These are phyloP conservation scores for Boletus vermiculosoides DNA, from an alignment of 768 basidiomycete genomes.

Conservation along the genomic window DNA sequence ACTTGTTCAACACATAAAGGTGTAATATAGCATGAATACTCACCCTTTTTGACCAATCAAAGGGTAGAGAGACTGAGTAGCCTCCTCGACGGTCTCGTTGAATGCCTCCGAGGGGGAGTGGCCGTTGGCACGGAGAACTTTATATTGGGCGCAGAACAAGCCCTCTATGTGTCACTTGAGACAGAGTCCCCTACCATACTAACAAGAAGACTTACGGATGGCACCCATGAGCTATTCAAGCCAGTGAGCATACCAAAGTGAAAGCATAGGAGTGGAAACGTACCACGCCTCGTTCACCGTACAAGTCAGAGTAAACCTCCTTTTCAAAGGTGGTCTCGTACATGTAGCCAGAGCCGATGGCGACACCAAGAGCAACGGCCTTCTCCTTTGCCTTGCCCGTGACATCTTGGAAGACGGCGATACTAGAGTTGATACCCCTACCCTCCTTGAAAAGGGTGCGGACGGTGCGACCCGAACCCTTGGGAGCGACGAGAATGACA, in stretches of 20 bases:
- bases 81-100: slow-evolving; percentile 99
- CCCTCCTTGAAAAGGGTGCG: slow-evolving; percentile 99
- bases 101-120: slow-evolving; percentile 98
- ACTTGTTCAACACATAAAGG: not conserved
- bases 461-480: slow-evolving; percentile 98
- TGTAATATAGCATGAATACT: slow-evolving; percentile 19
- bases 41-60: slow-evolving; percentile 93
- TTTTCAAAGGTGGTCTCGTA: slow-evolving; percentile 99
- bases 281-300: slow-evolving; percentile 99
- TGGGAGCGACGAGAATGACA: slow-evolving; percentile 98
- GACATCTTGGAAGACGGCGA: slow-evolving; percentile 97
- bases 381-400: slow-evolving; percentile 98
- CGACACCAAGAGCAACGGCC: slow-evolving; percentile 92
- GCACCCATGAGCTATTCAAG: slow-evolving; percentile 84
- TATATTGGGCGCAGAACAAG: slow-evolving; percentile 98
- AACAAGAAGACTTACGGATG: slow-evolving; percentile 61
- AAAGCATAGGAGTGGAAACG: slow-evolving; percentile 35
- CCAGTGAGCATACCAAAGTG: slow-evolving; percentile 4
- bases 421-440: slow-evolving; percentile 92
- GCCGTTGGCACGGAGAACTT: slow-evolving; percentile 93
- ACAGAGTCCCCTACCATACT: not conserved
- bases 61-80: slow-evolving; percentile 98
- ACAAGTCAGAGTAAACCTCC: slow-evolving; percentile 99
- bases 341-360: slow-evolving; percentile 93
- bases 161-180: slow-evolving; percentile 60